Conservation (phyloP, 305 asterid species). For the Fraxinus latifolia region DNA sequence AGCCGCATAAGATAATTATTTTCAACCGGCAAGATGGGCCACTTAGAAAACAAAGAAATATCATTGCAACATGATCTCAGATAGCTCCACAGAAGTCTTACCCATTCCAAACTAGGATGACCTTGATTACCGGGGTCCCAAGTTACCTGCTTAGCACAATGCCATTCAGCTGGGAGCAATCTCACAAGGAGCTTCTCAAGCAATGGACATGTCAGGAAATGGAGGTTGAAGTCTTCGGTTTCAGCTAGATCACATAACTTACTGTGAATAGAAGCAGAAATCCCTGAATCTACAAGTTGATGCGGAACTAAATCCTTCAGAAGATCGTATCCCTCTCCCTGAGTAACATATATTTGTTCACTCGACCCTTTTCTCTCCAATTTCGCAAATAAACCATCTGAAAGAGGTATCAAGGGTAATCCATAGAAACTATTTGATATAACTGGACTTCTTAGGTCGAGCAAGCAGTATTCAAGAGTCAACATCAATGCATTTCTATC, state of each 20-base stretch:
- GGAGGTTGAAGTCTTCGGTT: conserved; percentile 64
- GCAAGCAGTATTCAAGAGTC: conserved; percentile 92
- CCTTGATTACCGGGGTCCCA: conserved; percentile 74
- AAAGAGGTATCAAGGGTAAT: conserved; percentile 82
- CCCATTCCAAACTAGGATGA: conserved; percentile 87
- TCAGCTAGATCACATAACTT: conserved; percentile 72
- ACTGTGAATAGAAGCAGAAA: conserved; percentile 56
- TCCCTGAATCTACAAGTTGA: conserved; percentile 65
- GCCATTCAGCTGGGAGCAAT: conserved; percentile 84
- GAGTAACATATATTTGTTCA: conserved; percentile 74
- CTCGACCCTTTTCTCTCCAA: conserved; percentile 68
- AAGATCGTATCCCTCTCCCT: conserved; percentile 80
- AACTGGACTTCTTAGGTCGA: conserved; percentile 63
- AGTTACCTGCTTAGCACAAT: conserved; percentile 59
- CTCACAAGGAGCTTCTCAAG: conserved; percentile 73
- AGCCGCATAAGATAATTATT: conserved; percentile 68
- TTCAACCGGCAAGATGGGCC: conserved; percentile 97
- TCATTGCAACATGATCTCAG: conserved; percentile 76
- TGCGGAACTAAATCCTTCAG: conserved; percentile 79
- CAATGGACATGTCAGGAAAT: conserved; percentile 67
- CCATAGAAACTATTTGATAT: conserved; percentile 65
- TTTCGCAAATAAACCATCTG: conserved; percentile 69
- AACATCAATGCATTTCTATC: conserved; percentile 74
- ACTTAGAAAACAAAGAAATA: conserved; percentile 74
- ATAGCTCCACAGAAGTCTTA: conserved; percentile 76